Conservation (phyloP, 768 basidiomycete genomes). For the Hericium coralloides region DNA sequence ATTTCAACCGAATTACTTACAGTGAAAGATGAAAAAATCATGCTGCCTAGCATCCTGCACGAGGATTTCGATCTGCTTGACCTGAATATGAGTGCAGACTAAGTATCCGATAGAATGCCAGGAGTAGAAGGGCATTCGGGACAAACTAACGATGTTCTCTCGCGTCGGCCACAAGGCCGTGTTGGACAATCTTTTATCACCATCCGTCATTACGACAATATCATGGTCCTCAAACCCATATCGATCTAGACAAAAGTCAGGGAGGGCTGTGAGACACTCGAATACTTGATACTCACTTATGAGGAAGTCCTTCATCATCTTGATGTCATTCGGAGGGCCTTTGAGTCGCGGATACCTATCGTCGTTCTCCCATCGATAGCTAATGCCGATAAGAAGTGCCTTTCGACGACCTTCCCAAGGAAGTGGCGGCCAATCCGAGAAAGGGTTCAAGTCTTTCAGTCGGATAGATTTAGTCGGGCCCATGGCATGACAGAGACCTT, state of each 20-base stretch:
- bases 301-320: neutral
- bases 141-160: conserved; percentile 9
- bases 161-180: conserved; percentile 4
- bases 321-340: conserved; percentile 3
- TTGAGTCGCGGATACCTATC: neutral
- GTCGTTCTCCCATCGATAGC: neutral
- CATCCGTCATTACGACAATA: conserved; percentile 11
- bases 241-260: neutral
- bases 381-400: neutral
- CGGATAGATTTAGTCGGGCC: too few species aligned
- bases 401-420: neutral
- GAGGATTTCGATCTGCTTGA: conserved; percentile 7
- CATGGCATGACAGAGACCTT: too few species aligned
- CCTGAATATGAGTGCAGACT: neutral
- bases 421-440: too few species aligned
- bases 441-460: too few species aligned
- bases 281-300: conserved; percentile 1
- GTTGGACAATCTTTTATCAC: neutral
- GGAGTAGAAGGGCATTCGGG: neutral
- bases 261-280: neutral
- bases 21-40: conserved; percentile 14
- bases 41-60: conserved; percentile 5
- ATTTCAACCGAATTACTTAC: conserved; percentile 1
- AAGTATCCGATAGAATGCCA: neutral
- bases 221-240: conserved; percentile 2